Percentiles rank a stretch among this genome's conserved stretches.
These are phyloP conservation scores for Rosa multiflora DNA, from an alignment of 306 rosid genomes.

Conservation along the genomic window DNA sequence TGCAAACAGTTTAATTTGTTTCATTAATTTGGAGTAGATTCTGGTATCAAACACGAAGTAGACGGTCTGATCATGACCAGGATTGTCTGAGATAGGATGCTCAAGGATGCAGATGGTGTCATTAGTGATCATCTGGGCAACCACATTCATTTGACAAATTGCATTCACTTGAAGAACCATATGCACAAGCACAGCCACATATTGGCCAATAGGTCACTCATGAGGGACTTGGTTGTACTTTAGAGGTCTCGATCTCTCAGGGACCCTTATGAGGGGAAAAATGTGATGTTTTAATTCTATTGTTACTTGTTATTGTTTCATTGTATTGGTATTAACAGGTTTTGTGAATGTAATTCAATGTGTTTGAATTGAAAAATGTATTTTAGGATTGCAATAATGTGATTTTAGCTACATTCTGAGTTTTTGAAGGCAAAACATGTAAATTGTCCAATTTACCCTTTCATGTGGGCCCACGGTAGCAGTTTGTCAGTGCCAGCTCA, in stretches of 20 bases:
- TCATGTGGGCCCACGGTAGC: no score
- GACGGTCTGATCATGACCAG: constrained; percentile 84
- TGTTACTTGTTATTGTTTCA: no score
- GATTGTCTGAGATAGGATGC: constrained; percentile 83
- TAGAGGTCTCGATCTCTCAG: constrained; percentile 88
- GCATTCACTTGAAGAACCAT: constrained; percentile 98
- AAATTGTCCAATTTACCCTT: no score
- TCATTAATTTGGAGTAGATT: constrained; percentile 47
- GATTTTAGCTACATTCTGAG: no score
- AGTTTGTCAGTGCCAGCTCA: no score
- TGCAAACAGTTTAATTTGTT: constrained; percentile 43
- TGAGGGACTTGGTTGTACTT: constrained; percentile 89
- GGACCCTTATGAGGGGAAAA: constrained; percentile 51
- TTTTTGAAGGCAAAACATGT: no score
- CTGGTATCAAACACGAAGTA: constrained; percentile 40
- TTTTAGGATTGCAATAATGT: no score
- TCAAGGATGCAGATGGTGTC: constrained; percentile 97
- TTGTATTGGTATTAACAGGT: no score
- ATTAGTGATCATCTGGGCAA: constrained; percentile 91
- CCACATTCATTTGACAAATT: constrained; percentile 95
- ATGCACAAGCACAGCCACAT: constrained; percentile 98
- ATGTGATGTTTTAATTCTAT: no score
- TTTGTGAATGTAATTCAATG: no score
- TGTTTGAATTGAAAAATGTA: no score
- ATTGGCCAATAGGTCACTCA: constrained; percentile 78